A percentile compares a stretch with the other conserved stretches of the same genome.
Conservation (phyloP, 305 asterid species). For the Solanum hybrid region DNA sequence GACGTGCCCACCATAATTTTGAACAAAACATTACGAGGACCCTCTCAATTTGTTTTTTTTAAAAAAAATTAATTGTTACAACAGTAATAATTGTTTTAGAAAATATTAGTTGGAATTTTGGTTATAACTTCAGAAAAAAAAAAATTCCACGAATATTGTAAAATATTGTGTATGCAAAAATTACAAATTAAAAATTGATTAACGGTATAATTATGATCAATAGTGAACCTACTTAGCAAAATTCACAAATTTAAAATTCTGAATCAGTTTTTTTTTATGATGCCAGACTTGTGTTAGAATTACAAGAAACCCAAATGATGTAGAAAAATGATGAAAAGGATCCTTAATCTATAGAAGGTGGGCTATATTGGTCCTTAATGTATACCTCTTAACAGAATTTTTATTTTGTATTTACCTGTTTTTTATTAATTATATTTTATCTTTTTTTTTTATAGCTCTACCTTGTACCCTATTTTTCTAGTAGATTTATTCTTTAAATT, state of each 20-base stretch:
- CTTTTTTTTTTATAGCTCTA: background rate
- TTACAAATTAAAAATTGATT: background rate
- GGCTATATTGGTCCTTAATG: background rate
- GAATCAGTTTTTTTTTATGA: background rate
- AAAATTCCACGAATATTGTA: background rate
- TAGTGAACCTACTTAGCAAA: background rate
- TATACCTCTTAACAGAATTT: background rate
- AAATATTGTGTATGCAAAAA: background rate
- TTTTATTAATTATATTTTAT: background rate
- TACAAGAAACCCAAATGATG: background rate
- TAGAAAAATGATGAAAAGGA: background rate
- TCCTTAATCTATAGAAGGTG: background rate
- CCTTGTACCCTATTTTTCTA: background rate
- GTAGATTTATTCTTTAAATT: background rate
- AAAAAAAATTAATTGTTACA: background rate
- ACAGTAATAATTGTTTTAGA: background rate
- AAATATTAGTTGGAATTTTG: background rate
- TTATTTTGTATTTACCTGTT: background rate
- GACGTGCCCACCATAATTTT: background rate
- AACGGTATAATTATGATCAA: background rate
- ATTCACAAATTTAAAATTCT: background rate
- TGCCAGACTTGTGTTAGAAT: background rate
- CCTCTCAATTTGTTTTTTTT: background rate
- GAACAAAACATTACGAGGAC: background rate
- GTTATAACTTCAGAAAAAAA: background rate